phyloP scores from a whole-genome alignment of 2,329 filamentous ascomycete genomes.

The Hymenoscyphus fructigenus region DNA sequence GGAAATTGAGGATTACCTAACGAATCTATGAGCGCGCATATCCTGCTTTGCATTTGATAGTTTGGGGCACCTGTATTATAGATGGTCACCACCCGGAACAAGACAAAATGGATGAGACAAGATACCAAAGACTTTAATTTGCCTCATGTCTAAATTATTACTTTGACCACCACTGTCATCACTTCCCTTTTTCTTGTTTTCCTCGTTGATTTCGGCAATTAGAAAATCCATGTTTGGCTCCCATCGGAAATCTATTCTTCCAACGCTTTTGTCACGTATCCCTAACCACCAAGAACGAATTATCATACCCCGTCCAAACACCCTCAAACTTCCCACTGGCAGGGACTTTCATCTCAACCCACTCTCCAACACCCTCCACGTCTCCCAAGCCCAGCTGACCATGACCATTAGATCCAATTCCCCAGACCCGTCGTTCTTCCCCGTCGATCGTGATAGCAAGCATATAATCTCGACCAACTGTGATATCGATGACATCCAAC shows the following conservation, averaged over 20 bases:
- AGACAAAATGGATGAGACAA: conserved; percentile 33
- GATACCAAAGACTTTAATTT: conserved; percentile 27
- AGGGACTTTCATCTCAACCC: conserved; percentile 27
- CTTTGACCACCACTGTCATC: background rate
- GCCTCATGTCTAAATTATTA: background rate
- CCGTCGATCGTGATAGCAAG: conserved; percentile 48
- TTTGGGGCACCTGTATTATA: conserved; percentile 40
- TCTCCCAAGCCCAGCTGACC: conserved; percentile 50
- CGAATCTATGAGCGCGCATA: conserved; percentile 69
- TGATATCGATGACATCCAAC: conserved; percentile 56
- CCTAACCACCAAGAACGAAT: conserved; percentile 34
- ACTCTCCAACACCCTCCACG: conserved; percentile 16
- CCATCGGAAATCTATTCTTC: too few relatives aligned
- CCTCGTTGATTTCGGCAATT: background rate
- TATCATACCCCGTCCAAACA: conserved; percentile 35
- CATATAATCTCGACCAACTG: conserved; percentile 58
- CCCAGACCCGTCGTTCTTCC: conserved; percentile 48
- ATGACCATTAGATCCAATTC: conserved; percentile 55
- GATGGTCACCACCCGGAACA: conserved; percentile 35
- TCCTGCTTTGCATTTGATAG: conserved; percentile 24
- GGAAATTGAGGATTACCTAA: conserved; percentile 99
- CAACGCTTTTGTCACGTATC: conserved; percentile 1
- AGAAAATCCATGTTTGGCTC: too few relatives aligned
- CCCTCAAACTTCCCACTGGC: conserved; percentile 27
- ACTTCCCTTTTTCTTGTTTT: background rate